These are phyloP conservation scores for Vanrija humicola DNA, from an alignment of 1,284 basidiomycete genomes.

Conservation along the genomic window DNA sequence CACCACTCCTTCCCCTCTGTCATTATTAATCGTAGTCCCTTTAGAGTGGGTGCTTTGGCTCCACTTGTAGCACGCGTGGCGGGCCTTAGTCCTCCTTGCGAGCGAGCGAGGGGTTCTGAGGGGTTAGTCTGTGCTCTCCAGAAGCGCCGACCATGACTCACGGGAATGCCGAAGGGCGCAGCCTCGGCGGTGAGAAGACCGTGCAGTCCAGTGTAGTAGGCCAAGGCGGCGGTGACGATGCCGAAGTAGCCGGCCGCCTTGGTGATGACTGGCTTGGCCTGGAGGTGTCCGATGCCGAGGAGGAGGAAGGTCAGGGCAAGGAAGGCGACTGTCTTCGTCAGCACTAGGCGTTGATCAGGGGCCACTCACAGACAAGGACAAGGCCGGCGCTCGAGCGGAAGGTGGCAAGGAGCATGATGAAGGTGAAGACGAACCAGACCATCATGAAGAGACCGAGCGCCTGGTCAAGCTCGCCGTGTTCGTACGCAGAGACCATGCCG, in stretches of 20 bases:
- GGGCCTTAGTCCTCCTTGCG: no score
- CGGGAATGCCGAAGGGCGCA: constrained; percentile 6
- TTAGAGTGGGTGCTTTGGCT: no score
- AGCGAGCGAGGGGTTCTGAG: no score
- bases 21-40: no score
- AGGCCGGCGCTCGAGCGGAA: constrained; percentile 62
- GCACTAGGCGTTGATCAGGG: background rate
- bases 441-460: constrained; percentile 42
- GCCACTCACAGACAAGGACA: constrained; percentile 53
- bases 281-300: constrained; percentile 26
- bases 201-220: constrained; percentile 20
- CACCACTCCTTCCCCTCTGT: no score
- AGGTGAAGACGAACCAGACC: constrained; percentile 18
- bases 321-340: constrained; percentile 52
- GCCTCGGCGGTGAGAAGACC: constrained; percentile 8
- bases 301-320: constrained; percentile 54
- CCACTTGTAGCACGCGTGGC: no score
- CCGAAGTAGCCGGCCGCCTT: constrained; percentile 59
- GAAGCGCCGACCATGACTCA: background rate
- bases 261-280: constrained; percentile 5
- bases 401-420: constrained; percentile 51
- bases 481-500: constrained; percentile 51
- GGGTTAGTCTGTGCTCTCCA: no score
- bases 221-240: constrained; percentile 32
- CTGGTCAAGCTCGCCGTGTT: constrained; percentile 46